Percentiles rank a stretch among this genome's conserved stretches.
Evolutionary conservation across 2,329 filamentous ascomycete species (phyloP).

Genomic region (Parascedosporium putredinis): DNA sequence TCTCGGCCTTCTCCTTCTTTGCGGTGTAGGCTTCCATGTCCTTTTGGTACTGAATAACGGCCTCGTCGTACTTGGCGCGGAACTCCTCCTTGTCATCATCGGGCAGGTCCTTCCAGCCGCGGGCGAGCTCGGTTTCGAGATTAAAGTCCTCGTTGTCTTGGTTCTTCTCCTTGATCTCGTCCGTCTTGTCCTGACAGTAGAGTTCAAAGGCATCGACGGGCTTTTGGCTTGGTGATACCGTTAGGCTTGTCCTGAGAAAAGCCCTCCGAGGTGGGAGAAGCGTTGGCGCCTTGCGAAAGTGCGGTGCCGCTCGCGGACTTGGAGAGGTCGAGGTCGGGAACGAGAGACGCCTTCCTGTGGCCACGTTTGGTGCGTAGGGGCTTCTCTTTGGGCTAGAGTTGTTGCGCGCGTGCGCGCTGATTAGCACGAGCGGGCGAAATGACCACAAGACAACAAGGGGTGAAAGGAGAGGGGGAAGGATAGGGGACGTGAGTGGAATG

Average conservation of each 20-base stretch:
- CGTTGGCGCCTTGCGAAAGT: slow-evolving; percentile 38
- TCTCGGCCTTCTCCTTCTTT: slow-evolving; percentile 15
- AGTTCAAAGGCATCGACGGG: slow-evolving; percentile 42
- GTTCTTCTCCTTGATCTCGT: slow-evolving; percentile 18
- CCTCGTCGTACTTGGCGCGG: slow-evolving; percentile 29
- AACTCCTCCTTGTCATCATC: slow-evolving; percentile 39
- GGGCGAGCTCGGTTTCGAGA: slow-evolving; percentile 44
- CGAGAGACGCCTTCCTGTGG: slow-evolving; percentile 49
- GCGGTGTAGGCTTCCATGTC: slow-evolving; percentile 25
- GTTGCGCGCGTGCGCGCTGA: not conserved
- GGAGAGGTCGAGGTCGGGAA: slow-evolving; percentile 28
- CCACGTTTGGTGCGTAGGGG: slow-evolving; percentile 65
- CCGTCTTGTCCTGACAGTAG: slow-evolving; percentile 38
- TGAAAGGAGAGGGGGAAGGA: too few relatives aligned
- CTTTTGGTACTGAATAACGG: slow-evolving; percentile 29
- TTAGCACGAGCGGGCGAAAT: slow-evolving; percentile 10
- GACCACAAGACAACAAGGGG: slow-evolving; percentile 1
- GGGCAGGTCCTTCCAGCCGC: slow-evolving; percentile 42
- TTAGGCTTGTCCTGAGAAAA: slow-evolving; percentile 26
- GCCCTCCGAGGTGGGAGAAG: slow-evolving; percentile 22
- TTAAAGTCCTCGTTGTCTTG: slow-evolving; percentile 20
- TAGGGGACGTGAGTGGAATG: too few relatives aligned
- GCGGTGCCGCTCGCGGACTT: slow-evolving; percentile 25
- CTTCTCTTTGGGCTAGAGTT: slow-evolving; percentile 61
- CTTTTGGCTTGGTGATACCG: slow-evolving; percentile 28